A percentile compares a stretch with the other conserved stretches of the same genome.
These are phyloP conservation scores for Astragalus membranaceus DNA, from an alignment of 306 rosid species.

Conservation along the genomic window DNA sequence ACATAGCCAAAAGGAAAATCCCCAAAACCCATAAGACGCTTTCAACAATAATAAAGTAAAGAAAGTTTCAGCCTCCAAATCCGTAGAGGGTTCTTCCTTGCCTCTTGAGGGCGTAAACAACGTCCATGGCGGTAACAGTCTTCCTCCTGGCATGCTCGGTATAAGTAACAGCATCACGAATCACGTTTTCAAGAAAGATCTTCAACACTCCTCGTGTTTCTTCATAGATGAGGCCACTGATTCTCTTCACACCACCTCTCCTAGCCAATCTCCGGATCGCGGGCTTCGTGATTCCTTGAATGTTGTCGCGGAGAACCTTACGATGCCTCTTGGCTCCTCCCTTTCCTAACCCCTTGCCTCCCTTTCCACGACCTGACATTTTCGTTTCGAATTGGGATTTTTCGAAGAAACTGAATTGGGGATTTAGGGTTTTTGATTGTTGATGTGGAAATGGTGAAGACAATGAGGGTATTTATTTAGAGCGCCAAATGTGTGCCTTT, in stretches of 20 bases:
- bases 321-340: slow-evolving; percentile 40
- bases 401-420: background rate
- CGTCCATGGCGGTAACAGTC: slow-evolving; percentile 38
- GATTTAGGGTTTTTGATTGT: background rate
- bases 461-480: background rate
- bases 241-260: no score
- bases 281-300: slow-evolving; percentile 9
- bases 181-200: slow-evolving; percentile 32
- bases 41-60: no score
- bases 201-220: slow-evolving; percentile 16
- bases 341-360: slow-evolving; percentile 37
- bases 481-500: background rate
- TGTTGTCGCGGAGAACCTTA: slow-evolving; percentile 31
- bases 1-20: no score
- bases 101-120: slow-evolving; percentile 32
- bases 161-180: slow-evolving; percentile 33
- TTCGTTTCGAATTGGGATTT: background rate
- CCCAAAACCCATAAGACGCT: no score
- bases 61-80: background rate
- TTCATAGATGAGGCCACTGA: no score
- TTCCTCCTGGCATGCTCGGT: slow-evolving; percentile 40
- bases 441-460: background rate
- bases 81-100: background rate
- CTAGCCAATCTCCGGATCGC: no score
- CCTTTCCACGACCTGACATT: slow-evolving; percentile 32